Percentiles rank a stretch among this genome's conserved stretches.
Conservation (phyloP, 768 basidiomycete species). For the Termitomyces sp. region DNA sequence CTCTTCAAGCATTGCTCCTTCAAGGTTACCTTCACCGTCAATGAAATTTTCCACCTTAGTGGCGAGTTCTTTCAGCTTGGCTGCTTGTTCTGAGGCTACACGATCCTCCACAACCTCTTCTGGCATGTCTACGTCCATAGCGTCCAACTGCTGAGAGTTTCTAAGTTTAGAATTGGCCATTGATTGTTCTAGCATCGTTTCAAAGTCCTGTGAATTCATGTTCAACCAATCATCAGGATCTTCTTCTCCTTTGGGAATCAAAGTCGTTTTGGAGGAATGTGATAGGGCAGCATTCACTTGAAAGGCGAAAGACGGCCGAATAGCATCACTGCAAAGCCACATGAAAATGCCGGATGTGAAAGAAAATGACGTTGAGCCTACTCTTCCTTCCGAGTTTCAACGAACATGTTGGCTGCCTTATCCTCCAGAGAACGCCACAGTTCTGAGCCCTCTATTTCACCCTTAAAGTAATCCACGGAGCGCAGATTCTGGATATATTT, state of each 20-base stretch:
- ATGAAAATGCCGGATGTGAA: conserved; percentile 7
- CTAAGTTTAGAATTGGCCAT: conserved; percentile 16
- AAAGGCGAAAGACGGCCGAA: conserved; percentile 3
- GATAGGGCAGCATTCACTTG: conserved; percentile 2
- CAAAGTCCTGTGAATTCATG: conserved; percentile 69
- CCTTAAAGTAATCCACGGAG: conserved; percentile 69
- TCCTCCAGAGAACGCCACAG: conserved; percentile 70
- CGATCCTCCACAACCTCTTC: conserved; percentile 38
- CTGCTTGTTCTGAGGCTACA: conserved; percentile 59
- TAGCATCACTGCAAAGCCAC: conserved; percentile 17
- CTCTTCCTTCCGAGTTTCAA: conserved; percentile 60
- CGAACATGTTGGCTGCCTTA: conserved; percentile 63
- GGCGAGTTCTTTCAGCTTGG: conserved; percentile 70
- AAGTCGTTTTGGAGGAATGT: not conserved
- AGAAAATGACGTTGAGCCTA: conserved; percentile 21
- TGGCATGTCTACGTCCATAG: conserved; percentile 45
- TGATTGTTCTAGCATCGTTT: conserved; percentile 57
- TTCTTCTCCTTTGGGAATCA: conserved; percentile 9
- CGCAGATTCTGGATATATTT: conserved; percentile 66
- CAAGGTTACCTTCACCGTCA: conserved; percentile 81
- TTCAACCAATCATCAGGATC: conserved; percentile 77
- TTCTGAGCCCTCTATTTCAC: conserved; percentile 71
- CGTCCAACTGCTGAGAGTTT: conserved; percentile 15
- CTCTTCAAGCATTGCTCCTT: conserved; percentile 91
- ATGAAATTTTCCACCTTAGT: conserved; percentile 87